Percentiles rank a stretch among this genome's conserved stretches.
Conservation (phyloP, 805 yeast genomes). For the Metschnikowia corniflorae region DNA sequence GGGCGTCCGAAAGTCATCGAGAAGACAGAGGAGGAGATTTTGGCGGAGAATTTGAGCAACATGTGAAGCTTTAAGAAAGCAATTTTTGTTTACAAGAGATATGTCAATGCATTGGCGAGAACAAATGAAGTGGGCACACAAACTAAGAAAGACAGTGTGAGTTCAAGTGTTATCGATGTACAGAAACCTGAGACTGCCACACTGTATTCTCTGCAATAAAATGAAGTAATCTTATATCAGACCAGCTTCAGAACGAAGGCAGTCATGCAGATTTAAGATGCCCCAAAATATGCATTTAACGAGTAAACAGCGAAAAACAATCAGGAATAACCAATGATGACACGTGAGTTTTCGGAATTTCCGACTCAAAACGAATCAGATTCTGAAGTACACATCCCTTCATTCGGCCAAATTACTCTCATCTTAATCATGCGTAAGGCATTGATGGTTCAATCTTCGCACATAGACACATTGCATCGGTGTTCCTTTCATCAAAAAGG, state of each 20-base stretch:
- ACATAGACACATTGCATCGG: conserved; percentile 48
- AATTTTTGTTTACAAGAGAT: no score
- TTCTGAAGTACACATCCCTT: neutral
- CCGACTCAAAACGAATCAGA: conserved; percentile 9
- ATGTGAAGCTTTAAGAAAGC: conserved; percentile 10
- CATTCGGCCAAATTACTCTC: conserved; percentile 7
- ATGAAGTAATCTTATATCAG: no score
- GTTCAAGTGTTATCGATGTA: no score
- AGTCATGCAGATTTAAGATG: neutral
- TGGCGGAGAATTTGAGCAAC: conserved; percentile 21
- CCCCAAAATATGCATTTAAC: neutral
- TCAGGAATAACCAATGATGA: conserved; percentile 4
- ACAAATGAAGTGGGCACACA: no score
- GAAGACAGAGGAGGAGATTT: conserved; percentile 26
- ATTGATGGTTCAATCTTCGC: conserved; percentile 30
- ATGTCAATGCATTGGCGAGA: no score
- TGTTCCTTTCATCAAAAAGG: conserved; percentile 27
- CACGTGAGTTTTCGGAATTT: neutral
- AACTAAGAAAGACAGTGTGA: no score
- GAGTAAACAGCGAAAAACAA: conserved; percentile 1
- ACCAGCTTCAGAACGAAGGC: conserved; percentile 11
- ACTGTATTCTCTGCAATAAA: no score
- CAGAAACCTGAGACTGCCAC: no score
- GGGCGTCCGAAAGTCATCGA: conserved; percentile 25
- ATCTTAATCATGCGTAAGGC: conserved; percentile 2